Base-by-base conservation (phyloP, 495 filamentous ascomycete species). In the Extremus antarcticus region DNA sequence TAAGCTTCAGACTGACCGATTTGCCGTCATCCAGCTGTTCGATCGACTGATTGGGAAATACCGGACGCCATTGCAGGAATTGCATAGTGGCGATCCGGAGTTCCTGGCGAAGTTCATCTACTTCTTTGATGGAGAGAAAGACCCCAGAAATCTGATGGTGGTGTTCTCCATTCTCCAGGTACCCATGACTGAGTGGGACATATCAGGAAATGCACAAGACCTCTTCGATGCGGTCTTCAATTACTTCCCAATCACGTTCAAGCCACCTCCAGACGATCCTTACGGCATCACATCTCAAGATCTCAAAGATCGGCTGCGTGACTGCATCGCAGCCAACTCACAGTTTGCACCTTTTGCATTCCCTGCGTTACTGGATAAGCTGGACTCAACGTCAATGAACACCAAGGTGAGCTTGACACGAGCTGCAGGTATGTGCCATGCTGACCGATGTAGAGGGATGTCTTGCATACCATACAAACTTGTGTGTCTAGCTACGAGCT, bases 201-300 rank as follows among this genome's bases (percentile, higher is more conserved):
- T 87, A 48, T 69, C 74, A 2, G 68, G 70, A 29, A 72, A 84
- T 65, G 77, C 73, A 8, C 83, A 87, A 59, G 54, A 64, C 11
- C 69, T 87, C 17, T 88, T 87, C 63, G 85, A 88, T 57, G 72
- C 83, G 2, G 82, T 85, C 16, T 88, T 86, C 63, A 85, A 85
- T 57, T 88, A 88, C 66, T 88, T 88, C 63, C 85, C 85, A 0
- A 87, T 88, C 52, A 86, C 85, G 0, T 88, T 87, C 66, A 74
- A 78, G 58, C 85, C 85, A 20, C 85, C 85, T 0, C 84, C 84
- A 9, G 82, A 85, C 54, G 85, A 88, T 61, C 84, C 85, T 3
- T 87, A 86, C 43, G 79, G 81, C 3, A 86, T 88, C 54, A 86
- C 84, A 24, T 76, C 85, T 3, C 83, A 88, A 65, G 79, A 88